These are phyloP conservation scores for Carex kokanica DNA, from an alignment of 176 grass and related monocot genomes.

Conservation along the genomic window DNA sequence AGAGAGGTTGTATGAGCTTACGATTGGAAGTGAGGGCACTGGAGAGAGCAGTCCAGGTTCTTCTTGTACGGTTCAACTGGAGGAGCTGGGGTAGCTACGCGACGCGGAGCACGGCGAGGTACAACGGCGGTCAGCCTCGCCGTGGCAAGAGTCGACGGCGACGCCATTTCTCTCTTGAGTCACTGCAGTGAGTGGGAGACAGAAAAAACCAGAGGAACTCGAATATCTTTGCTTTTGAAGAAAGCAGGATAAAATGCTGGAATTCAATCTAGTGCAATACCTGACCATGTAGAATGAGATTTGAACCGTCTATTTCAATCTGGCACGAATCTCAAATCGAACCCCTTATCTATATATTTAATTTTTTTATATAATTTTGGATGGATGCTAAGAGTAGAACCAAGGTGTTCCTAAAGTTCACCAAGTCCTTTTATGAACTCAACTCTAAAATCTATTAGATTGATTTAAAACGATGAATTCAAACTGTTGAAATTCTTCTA, in stretches of 20 bases:
- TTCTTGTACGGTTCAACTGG: constrained; percentile 31
- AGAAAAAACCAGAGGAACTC: background rate
- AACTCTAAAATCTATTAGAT: too few relatives aligned
- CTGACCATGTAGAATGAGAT: background rate
- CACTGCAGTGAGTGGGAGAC: background rate
- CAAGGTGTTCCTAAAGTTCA: too few relatives aligned
- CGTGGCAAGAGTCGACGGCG: background rate
- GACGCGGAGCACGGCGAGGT: constrained; percentile 29
- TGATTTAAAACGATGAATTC: too few relatives aligned
- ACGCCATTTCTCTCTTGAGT: constrained; percentile 23
- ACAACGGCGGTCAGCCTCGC: constrained; percentile 30
- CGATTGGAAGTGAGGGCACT: constrained; percentile 79
- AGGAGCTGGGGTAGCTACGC: constrained; percentile 13
- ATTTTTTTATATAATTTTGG: too few relatives aligned
- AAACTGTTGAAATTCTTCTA: too few relatives aligned
- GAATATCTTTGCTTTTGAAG: background rate
- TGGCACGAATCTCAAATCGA: too few relatives aligned
- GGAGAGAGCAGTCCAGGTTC: constrained; percentile 28
- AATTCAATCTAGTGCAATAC: too few relatives aligned
- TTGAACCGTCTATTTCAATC: too few relatives aligned
- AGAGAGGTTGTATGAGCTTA: constrained; percentile 26
- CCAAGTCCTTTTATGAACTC: too few relatives aligned
- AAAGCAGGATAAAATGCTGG: background rate
- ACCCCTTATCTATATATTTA: too few relatives aligned
- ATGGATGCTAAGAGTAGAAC: too few relatives aligned